Base-by-base conservation (phyloP, 192 early-diverging fungal species). In the Linderina pennispora region DNA sequence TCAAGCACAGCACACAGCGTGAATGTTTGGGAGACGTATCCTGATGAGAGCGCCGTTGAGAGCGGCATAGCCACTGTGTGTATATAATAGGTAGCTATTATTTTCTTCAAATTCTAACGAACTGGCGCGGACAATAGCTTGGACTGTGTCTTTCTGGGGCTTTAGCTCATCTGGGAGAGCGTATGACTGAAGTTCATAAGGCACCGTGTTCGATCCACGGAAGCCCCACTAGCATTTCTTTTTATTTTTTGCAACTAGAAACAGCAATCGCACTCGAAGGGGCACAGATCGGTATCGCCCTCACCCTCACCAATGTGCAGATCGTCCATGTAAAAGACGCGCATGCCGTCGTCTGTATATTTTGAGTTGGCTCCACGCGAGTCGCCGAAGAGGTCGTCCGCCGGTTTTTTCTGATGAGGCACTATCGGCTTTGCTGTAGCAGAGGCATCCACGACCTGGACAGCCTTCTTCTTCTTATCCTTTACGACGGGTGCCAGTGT, bases 251-350 rank as follows among this genome's bases (percentile, higher is more conserved):
- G 19, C 2, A 19, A 16, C 44, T 46, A 71, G 26, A 51, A 71
- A 17, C 67, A 71, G 38, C 67, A 71, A 3, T 53, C 16, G 36
- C 67, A 71, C 23, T 73, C 62, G 41, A 73, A 73, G 1, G 69
- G 69, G 22, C 69, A 73, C 0, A 34, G 38, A 1, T 60, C 57
- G 3, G 57, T 65, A 15, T 60, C 62, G 37, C 69, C 69, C 21
- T 73, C 53, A 13, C 62, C 62, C 20, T 73, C 57, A 13, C 69
- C 62, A 3, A 73, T 73, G 32, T 40, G 48, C 24, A 65, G 39
- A 31, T 73, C 62, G 7, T 73, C 62, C 53, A 58, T 44, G 40
- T 61, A 73, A 32, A 61, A 65, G 5, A 73, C 69, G 28, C 58
- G 57, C 21, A 73, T 8, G 0, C 69, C 69, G 22, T 73, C 62